Evolutionary conservation across 1,284 basidiomycete genomes (phyloP), one percentile per base, ranked within the genome.

Genomic region (Trichosporon sp.): DNA sequence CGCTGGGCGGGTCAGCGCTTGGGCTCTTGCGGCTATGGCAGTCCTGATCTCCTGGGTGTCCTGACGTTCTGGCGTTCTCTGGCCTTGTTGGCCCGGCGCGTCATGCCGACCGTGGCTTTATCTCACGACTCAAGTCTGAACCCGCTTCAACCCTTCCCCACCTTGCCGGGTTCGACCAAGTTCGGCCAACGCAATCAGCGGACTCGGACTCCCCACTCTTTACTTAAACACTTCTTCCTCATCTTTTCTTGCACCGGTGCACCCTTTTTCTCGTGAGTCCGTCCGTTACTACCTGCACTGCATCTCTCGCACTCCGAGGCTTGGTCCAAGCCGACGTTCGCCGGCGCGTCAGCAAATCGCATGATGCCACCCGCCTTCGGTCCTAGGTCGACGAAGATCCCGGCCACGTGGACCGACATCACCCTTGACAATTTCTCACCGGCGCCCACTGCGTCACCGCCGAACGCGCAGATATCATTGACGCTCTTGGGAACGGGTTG

Each of bases 371-470:
- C 5, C 31, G 21, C 32, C 6, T 3, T n/a, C 32, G 32, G 32
- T 14, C 31, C 31, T 37, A 32, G 21, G 32, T 21, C 59, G 3
- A 31, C 56, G 56, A 16, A 54, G 51, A 54, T 54, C 51, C 59
- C 31, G 59, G 32, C 59, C 59, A 63, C 59, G 59, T 63, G 59
- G 59, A 37, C 31, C 59, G 21, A 16, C 59, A 63, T 37, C 56
- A 32, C 31, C 56, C 26, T 32, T 19, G 14, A 2, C 59, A 63
- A 63, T 63, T 63, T 63, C 59, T 63, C 59, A 63, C 32, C 31
- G 59, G 59, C 59, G 59, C 59, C 59, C 59, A 63, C 59, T 32
- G 31, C 59, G 59, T 63, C 59, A 63, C 59, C 59, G 59, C 31
- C 19, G 16, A 12, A 16, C 48, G 31, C 32, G 32, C 59, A 63